A percentile compares a stretch with the other conserved stretches of the same genome.
phyloP scores from a whole-genome alignment of 768 basidiomycete species.

The Arthromyces matolae region DNA sequence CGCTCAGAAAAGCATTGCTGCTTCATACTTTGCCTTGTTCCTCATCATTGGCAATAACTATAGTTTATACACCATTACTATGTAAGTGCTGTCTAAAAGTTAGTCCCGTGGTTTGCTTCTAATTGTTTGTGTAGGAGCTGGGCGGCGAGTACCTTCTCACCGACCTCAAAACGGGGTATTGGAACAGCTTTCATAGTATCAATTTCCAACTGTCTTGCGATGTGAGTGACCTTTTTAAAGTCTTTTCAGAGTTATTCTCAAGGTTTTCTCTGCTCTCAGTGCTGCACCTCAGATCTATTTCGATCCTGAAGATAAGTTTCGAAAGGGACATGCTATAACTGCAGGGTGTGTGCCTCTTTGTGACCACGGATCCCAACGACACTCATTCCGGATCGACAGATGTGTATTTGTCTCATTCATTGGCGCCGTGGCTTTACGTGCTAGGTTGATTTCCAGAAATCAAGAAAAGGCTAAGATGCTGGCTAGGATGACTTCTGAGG shows the following conservation, averaged over 20 bases:
- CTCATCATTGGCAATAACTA: conserved; percentile 53
- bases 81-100: conserved; percentile 29
- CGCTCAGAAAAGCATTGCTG: conserved; percentile 47
- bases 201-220: conserved; percentile 46
- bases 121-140: too few species aligned
- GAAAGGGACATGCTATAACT: conserved; percentile 51
- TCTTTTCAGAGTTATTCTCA: background rate
- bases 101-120: too few species aligned
- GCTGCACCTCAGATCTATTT: conserved; percentile 42
- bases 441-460: conserved; percentile 37
- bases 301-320: conserved; percentile 41
- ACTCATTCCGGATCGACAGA: background rate
- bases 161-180: conserved; percentile 53
- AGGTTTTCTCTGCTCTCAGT: conserved; percentile 22
- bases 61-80: conserved; percentile 51
- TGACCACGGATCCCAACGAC: background rate
- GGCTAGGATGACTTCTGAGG: conserved; percentile 15
- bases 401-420: conserved; percentile 23
- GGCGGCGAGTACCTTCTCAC: conserved; percentile 53
- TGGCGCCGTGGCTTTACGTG: conserved; percentile 44
- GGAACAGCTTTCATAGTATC: conserved; percentile 56
- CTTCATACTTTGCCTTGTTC: conserved; percentile 56
- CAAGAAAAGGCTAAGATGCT: conserved; percentile 27
- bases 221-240: conserved; percentile 38
- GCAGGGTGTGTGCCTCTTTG: conserved; percentile 35